Conservation (phyloP, 768 basidiomycete species). For the Kwoniella dejecticola region DNA sequence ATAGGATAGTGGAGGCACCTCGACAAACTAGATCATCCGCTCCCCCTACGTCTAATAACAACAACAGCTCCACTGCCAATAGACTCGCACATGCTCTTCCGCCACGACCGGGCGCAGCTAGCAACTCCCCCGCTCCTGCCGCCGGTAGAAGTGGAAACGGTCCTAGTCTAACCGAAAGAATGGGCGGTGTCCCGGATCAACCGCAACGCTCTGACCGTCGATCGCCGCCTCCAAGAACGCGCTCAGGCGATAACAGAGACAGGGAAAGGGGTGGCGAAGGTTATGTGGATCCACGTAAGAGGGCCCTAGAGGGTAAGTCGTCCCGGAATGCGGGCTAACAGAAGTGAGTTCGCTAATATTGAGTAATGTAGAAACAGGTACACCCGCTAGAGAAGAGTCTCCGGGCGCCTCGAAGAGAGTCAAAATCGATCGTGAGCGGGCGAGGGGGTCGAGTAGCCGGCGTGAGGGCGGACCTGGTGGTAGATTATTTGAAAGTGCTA, state of each 20-base stretch:
- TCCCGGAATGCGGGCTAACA: too few relatives aligned
- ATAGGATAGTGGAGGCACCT: slow-evolving; percentile 43
- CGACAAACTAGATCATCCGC: slow-evolving; percentile 18
- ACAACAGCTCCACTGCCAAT: background rate
- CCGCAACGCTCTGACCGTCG: too few relatives aligned
- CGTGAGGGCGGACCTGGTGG: slow-evolving; percentile 3
- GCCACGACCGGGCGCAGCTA: slow-evolving; percentile 14
- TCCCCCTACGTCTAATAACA: slow-evolving; percentile 18
- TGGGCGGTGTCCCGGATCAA: slow-evolving; percentile 19
- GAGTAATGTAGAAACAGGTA: slow-evolving; percentile 13
- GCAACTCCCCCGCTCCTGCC: slow-evolving; percentile 5
- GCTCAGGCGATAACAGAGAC: background rate
- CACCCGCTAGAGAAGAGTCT: slow-evolving; percentile 33
- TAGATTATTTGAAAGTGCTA: slow-evolving; percentile 20
- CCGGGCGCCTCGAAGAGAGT: slow-evolving; percentile 41
- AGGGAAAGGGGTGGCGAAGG: slow-evolving; percentile 5
- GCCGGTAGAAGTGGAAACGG: background rate
- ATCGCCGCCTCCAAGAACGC: background rate
- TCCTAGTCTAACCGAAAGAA: slow-evolving; percentile 22
- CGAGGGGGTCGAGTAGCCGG: slow-evolving; percentile 15
- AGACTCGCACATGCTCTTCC: slow-evolving; percentile 26
- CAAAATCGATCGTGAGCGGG: slow-evolving; percentile 42
- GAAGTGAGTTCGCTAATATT: slow-evolving; percentile 5
- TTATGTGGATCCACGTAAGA: slow-evolving; percentile 29
- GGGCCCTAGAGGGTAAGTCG: slow-evolving; percentile 41